Conservation (phyloP, 2,329 filamentous ascomycete genomes). For the Harringtonia lauricola region DNA sequence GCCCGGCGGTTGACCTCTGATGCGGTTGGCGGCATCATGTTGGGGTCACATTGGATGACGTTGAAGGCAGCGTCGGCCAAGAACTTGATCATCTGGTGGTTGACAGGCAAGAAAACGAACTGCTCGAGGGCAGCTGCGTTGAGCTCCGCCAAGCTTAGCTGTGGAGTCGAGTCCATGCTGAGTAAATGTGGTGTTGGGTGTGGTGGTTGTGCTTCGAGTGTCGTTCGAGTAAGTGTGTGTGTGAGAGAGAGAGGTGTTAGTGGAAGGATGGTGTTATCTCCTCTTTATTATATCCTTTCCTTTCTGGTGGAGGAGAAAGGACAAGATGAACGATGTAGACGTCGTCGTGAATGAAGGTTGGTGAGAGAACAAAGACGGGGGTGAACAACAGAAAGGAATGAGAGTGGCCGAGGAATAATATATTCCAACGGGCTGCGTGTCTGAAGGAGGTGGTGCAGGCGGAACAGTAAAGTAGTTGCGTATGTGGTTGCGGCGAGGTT, state of each 20-base stretch:
- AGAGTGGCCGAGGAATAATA: conserved; percentile 11
- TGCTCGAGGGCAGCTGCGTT: conserved; percentile 69
- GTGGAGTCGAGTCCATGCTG: conserved; percentile 35
- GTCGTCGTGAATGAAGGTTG: conserved; percentile 1
- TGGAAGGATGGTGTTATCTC: neutral
- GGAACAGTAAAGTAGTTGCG: conserved; percentile 3
- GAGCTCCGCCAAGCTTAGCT: conserved; percentile 40
- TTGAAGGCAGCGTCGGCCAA: conserved; percentile 62
- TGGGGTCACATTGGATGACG: conserved; percentile 69
- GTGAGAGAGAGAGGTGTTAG: neutral
- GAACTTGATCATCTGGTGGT: conserved; percentile 65
- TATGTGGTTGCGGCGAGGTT: conserved; percentile 10
- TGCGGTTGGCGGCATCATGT: conserved; percentile 37
- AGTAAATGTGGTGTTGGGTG: conserved; percentile 1
- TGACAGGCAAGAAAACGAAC: conserved; percentile 70
- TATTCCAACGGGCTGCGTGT: conserved; percentile 10
- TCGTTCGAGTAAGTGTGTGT: neutral
- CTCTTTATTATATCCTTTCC: neutral
- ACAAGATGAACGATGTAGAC: conserved; percentile 1
- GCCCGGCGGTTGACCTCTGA: conserved; percentile 13
- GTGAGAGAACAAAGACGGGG: neutral
- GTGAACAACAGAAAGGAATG: conserved; percentile 9
- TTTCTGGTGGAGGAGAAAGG: neutral
- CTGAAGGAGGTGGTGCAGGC: conserved; percentile 7
- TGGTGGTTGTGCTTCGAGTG: neutral